Percentiles rank a stretch among this genome's conserved stretches.
Conservation (phyloP, 2,329 filamentous ascomycete species). For the Colletotrichum godetiae region DNA sequence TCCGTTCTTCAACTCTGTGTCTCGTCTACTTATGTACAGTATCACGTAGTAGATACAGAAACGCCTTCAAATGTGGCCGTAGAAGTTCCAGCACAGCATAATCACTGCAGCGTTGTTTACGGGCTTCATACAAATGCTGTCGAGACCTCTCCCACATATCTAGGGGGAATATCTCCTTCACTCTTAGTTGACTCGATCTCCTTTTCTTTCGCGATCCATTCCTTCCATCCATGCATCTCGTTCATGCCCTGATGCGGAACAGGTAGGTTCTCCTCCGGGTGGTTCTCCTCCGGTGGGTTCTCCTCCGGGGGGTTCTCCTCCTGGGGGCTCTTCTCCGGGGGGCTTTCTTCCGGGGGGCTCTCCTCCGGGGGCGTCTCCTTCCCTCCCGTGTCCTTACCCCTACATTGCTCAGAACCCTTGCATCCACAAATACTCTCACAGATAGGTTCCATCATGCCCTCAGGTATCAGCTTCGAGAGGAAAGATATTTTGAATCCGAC, state of each 20-base stretch:
- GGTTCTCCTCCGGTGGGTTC: not conserved
- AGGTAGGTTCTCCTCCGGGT: not conserved
- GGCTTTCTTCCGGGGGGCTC: no score
- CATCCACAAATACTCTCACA: not conserved
- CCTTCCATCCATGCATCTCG: not conserved
- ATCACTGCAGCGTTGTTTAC: no score
- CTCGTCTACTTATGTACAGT: no score
- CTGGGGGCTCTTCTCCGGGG: not conserved
- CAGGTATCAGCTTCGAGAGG: not conserved
- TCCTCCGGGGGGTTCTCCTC: not conserved
- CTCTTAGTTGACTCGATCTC: not conserved
- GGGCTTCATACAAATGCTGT: not conserved
- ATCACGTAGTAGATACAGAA: no score
- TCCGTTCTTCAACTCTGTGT: no score
- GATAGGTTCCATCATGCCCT: not conserved
- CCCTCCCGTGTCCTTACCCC: no score
- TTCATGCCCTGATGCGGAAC: not conserved
- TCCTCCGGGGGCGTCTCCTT: not conserved
- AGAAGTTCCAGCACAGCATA: no score
- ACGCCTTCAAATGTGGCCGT: no score
- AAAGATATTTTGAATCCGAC: not conserved
- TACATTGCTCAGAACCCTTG: not conserved
- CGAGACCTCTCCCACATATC: not conserved
- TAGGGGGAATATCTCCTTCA: not conserved
- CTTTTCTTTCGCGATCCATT: not conserved